Evolutionary conservation across 225 moss, liverwort and hornwort genomes (phyloP).

Genomic region (Polytrichum commune): DNA sequence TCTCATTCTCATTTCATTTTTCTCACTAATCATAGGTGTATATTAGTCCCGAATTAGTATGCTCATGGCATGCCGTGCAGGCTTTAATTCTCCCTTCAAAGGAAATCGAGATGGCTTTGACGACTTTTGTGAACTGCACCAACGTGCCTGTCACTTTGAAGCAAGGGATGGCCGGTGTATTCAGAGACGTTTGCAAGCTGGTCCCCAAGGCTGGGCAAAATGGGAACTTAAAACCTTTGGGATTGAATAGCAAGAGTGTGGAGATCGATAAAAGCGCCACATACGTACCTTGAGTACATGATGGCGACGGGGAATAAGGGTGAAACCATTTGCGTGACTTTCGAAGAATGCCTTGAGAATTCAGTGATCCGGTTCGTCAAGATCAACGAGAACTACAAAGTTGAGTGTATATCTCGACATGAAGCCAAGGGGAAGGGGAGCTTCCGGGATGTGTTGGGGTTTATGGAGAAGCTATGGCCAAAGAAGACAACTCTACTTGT

Average conservation of each 20-base stretch:
- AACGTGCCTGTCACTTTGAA: constrained; percentile 6
- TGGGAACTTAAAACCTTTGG: not conserved
- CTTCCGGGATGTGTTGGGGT: too few relatives aligned
- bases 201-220: fast-evolving
- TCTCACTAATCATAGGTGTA: too few relatives aligned
- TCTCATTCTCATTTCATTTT: too few relatives aligned
- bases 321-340: constrained; percentile 22
- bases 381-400: too few relatives aligned
- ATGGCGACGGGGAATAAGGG: not conserved
- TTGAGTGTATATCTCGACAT: too few relatives aligned
- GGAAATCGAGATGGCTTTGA: not conserved
- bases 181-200: constrained; percentile 11
- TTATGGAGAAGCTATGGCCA: too few relatives aligned
- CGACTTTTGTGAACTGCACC: not conserved
- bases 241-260: constrained; percentile 6
- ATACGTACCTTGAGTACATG: constrained; percentile 34
- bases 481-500: too few relatives aligned
- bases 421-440: too few relatives aligned
- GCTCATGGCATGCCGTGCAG: too few relatives aligned
- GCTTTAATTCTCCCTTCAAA: too few relatives aligned
- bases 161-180: constrained; percentile 46
- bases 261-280: constrained; percentile 28
- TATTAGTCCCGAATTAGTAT: too few relatives aligned
- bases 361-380: not conserved
- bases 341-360: constrained; percentile 37